Evolutionary conservation across 2,329 filamentous ascomycete species (phyloP).

Genomic region (Paraphaeosphaeria minitans): DNA sequence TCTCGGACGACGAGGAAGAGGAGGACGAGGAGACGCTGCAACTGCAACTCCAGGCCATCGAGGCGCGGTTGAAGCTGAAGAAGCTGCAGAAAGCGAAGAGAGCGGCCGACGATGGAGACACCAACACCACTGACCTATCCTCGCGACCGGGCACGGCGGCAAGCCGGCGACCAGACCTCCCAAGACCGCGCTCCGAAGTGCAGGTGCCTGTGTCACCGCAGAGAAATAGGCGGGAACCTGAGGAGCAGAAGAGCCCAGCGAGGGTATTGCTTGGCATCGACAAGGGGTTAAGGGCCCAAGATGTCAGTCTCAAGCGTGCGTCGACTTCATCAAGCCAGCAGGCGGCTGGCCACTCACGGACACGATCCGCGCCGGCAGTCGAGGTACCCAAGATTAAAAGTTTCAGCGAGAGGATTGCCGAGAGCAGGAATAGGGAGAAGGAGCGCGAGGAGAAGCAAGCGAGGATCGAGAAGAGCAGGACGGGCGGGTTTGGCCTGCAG

Average conservation of each 20-base stretch:
- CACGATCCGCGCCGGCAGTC: slow-evolving; percentile 50
- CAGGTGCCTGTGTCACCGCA: slow-evolving; percentile 79
- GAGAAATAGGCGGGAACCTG: slow-evolving; percentile 54
- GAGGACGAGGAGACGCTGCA: slow-evolving; percentile 86
- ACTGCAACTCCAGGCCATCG: slow-evolving; percentile 84
- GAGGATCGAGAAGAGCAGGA: slow-evolving; percentile 50
- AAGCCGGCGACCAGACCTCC: slow-evolving; percentile 28
- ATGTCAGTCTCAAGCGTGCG: slow-evolving; percentile 82
- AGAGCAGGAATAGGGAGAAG: slow-evolving; percentile 58
- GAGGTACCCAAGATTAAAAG: slow-evolving; percentile 54
- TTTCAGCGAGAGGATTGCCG: slow-evolving; percentile 86
- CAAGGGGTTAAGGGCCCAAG: slow-evolving; percentile 78
- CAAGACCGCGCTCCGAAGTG: slow-evolving; percentile 49
- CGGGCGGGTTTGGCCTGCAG: slow-evolving; percentile 46
- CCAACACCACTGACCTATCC: slow-evolving; percentile 27
- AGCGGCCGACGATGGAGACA: slow-evolving; percentile 29
- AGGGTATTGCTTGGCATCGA: slow-evolving; percentile 85
- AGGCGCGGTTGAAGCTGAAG: slow-evolving; percentile 86
- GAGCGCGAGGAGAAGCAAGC: slow-evolving; percentile 52
- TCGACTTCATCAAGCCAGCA: slow-evolving; percentile 43
- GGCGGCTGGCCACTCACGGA: slow-evolving; percentile 21
- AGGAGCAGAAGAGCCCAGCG: slow-evolving; percentile 73
- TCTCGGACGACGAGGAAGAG: slow-evolving; percentile 68
- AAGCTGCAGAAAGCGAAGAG: slow-evolving; percentile 70
- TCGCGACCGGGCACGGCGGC: slow-evolving; percentile 37